These are phyloP conservation scores for Blepharisma undulans DNA, from an alignment of 169 alveolate species.

Conservation along the genomic window DNA sequence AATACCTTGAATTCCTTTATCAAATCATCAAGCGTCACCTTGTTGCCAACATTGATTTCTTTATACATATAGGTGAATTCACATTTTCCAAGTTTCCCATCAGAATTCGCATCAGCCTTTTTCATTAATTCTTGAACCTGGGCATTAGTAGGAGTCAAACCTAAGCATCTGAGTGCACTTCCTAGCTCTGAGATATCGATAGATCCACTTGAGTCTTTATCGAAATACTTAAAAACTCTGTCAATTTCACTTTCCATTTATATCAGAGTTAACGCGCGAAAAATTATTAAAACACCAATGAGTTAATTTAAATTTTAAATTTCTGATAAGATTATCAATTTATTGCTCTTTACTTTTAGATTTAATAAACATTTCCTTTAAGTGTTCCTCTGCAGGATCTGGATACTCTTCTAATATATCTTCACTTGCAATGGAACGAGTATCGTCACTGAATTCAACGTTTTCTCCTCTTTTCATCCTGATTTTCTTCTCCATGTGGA, in stretches of 20 bases:
- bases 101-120: neutral
- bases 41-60: neutral
- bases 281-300: no score
- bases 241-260: neutral
- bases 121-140: neutral
- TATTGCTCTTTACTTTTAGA: neutral
- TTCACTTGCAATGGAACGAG: slow-evolving; percentile 25
- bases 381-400: slow-evolving; percentile 33
- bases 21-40: neutral
- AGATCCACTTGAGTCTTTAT: neutral
- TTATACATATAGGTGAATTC: neutral
- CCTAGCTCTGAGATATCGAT: neutral
- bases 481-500: slow-evolving; percentile 28
- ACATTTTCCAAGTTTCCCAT: neutral
- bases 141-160: neutral
- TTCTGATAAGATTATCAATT: no score
- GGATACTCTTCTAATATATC: slow-evolving; percentile 31
- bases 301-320: no score
- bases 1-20: neutral
- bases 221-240: neutral
- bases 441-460: slow-evolving; percentile 24
- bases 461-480: slow-evolving; percentile 31
- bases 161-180: neutral
- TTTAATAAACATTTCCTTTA: neutral
- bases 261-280: no score